Conservation (phyloP, 495 filamentous ascomycete species). For the Neurospora tetrasperma region DNA sequence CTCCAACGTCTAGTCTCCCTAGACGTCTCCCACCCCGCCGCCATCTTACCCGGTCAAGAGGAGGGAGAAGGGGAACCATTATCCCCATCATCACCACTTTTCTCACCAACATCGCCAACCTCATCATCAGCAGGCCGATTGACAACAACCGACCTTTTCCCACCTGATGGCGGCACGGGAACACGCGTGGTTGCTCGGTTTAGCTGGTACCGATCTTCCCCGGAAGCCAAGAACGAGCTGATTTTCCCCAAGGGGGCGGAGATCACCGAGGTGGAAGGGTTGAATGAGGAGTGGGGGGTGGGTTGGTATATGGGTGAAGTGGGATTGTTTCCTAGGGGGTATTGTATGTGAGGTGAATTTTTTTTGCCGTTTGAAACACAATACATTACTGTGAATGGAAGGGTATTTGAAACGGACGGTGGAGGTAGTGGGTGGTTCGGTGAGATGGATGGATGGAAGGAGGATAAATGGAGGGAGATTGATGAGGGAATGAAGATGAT, state of each 20-base stretch:
- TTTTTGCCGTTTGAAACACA: too few species aligned
- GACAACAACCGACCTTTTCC: constrained; percentile 34
- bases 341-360: constrained; percentile 38
- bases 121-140: constrained; percentile 1
- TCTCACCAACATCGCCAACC: constrained; percentile 2
- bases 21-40: constrained; percentile 14
- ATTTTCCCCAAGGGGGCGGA: constrained; percentile 75
- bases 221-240: constrained; percentile 56
- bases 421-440: too few species aligned
- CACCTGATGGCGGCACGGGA: constrained; percentile 61
- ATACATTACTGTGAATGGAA: too few species aligned
- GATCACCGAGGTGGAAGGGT: constrained; percentile 66
- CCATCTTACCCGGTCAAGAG: not conserved
- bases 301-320: constrained; percentile 66
- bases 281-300: constrained; percentile 80
- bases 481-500: too few species aligned
- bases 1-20: constrained; percentile 21
- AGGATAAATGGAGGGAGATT: too few species aligned
- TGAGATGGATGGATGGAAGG: too few species aligned
- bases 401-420: too few species aligned
- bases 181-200: constrained; percentile 52
- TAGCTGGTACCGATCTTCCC: constrained; percentile 56
- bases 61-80: not conserved
- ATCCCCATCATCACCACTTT: not conserved
- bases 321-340: constrained; percentile 66